phyloP scores from a whole-genome alignment of 2,329 filamentous ascomycete genomes.

The Myriangium duriaei region DNA sequence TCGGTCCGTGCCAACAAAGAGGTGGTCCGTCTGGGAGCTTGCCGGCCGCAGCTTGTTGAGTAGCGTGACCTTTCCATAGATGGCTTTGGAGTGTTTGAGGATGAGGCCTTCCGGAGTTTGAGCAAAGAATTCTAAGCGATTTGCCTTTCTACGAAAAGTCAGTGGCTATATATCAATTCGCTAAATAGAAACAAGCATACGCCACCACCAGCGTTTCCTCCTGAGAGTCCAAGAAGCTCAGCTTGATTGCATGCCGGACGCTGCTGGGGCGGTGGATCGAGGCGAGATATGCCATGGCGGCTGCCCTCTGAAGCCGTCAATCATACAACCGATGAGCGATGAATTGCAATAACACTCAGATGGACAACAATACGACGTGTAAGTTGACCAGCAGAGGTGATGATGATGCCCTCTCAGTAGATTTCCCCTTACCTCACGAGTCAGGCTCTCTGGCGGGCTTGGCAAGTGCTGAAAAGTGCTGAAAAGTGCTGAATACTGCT shows the following conservation, averaged over 20 bases:
- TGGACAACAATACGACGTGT: no score
- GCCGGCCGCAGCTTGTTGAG: slow-evolving; percentile 67
- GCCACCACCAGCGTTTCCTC: slow-evolving; percentile 77
- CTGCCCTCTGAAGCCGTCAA: no score
- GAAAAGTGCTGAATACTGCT: no score
- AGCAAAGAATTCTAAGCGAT: slow-evolving; percentile 72
- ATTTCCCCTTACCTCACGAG: no score
- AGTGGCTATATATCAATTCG: not conserved
- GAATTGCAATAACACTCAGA: no score
- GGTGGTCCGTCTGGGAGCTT: slow-evolving; percentile 62
- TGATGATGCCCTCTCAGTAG: not conserved
- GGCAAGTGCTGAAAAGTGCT: no score
- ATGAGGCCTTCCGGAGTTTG: slow-evolving; percentile 50
- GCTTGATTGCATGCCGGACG: slow-evolving; percentile 74
- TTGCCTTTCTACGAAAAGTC: slow-evolving; percentile 49
- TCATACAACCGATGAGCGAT: no score
- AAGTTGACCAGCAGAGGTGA: no score
- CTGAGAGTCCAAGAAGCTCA: slow-evolving; percentile 59
- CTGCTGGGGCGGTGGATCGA: slow-evolving; percentile 88
- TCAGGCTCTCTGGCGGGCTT: no score
- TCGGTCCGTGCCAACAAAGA: slow-evolving; percentile 85
- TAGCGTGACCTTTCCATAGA: slow-evolving; percentile 81
- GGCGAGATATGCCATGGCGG: slow-evolving; percentile 77
- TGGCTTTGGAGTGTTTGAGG: slow-evolving; percentile 54
- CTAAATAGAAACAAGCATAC: slow-evolving; percentile 42